phyloP scores from a whole-genome alignment of 495 filamentous ascomycete genomes.

The Penicillium odoratum region DNA sequence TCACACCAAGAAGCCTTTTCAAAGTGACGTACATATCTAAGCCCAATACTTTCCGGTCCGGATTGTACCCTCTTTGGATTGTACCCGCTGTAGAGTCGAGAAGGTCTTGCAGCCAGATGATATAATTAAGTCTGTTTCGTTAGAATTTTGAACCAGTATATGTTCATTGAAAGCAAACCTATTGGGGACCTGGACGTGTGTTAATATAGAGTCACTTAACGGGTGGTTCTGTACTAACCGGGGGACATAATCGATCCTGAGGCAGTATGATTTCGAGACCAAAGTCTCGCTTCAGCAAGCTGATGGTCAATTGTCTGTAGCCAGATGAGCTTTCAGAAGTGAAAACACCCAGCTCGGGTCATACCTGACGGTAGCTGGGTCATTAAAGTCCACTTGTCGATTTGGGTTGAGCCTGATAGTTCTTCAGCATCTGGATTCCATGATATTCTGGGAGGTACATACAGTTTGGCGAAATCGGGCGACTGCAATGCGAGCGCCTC shows the following conservation, averaged over 20 bases:
- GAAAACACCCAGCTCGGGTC: conserved; percentile 7
- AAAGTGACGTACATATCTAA: conserved; percentile 67
- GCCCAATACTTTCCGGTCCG: conserved; percentile 59
- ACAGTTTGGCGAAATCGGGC: conserved; percentile 59
- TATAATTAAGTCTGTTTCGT: conserved; percentile 69
- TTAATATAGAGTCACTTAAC: background rate
- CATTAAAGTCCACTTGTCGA: conserved; percentile 75
- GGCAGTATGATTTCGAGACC: conserved; percentile 68
- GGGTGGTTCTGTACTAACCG: conserved; percentile 51
- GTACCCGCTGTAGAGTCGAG: conserved; percentile 68
- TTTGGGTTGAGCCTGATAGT: conserved; percentile 54
- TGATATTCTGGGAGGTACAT: conserved; percentile 17
- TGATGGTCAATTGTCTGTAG: conserved; percentile 73
- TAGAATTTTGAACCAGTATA: background rate
- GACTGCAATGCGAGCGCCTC: conserved; percentile 55
- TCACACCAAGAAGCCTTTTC: background rate
- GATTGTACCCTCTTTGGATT: conserved; percentile 56
- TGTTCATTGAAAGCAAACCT: conserved; percentile 34
- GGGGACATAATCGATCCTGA: conserved; percentile 82
- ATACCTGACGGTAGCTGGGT: conserved; percentile 72
- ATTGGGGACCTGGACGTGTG: conserved; percentile 60
- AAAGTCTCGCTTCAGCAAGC: conserved; percentile 75
- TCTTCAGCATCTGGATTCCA: conserved; percentile 10
- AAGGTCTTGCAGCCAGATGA: conserved; percentile 84
- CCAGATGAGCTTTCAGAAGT: conserved; percentile 2